Conservation (phyloP, 352 stramenopile species). For the Blastocystis sp. region DNA sequence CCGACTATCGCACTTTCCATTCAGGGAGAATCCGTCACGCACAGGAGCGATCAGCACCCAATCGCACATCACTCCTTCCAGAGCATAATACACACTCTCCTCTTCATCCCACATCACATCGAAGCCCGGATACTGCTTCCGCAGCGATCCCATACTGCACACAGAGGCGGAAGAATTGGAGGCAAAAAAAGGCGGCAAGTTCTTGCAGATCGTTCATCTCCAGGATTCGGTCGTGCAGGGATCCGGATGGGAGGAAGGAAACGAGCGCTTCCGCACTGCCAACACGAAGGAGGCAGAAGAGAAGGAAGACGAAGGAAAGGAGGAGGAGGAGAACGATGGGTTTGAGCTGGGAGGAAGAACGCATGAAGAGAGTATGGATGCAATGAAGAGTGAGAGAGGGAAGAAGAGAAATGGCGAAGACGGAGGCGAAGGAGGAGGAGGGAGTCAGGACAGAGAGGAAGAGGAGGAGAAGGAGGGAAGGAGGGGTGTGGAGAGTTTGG, state of each 20-base stretch:
- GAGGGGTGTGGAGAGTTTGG: neutral
- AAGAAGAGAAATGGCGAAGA: neutral
- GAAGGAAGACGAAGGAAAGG: neutral
- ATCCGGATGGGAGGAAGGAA: neutral
- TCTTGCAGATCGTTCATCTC: neutral
- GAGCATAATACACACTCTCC: neutral
- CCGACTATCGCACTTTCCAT: neutral
- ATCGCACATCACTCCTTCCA: neutral
- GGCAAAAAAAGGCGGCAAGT: neutral
- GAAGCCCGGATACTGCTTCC: neutral
- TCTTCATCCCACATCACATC: neutral
- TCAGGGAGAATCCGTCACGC: neutral
- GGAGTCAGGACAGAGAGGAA: neutral
- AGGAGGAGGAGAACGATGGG: neutral
- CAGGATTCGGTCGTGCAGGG: neutral
- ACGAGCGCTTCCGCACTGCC: neutral
- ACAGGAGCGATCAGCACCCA: no score
- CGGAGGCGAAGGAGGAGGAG: neutral
- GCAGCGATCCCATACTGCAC: neutral
- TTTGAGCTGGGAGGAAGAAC: neutral
- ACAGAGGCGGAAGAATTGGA: neutral
- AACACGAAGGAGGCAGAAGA: neutral
- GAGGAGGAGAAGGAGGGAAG: neutral
- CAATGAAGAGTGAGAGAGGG: neutral
- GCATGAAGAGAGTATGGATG: neutral